Evolutionary conservation across 2,329 filamentous ascomycete species (phyloP).

Genomic region (Phaeosphaeriaceae sp.): DNA sequence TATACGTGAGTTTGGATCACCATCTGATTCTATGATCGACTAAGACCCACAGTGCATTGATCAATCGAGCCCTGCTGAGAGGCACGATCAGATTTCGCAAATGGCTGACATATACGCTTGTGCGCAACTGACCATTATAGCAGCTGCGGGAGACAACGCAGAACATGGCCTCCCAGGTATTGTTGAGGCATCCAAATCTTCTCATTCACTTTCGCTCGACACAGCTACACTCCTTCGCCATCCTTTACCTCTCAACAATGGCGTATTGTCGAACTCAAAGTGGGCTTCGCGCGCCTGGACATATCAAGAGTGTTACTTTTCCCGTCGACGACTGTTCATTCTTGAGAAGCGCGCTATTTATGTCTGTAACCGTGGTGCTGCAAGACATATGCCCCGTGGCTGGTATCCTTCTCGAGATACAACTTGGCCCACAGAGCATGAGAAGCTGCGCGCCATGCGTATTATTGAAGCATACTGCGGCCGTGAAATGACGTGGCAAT

Average conservation of each 20-base stretch:
- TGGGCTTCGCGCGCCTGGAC: constrained; percentile 9
- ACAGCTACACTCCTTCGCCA: neutral
- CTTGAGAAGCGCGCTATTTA: neutral
- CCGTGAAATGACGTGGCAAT: neutral
- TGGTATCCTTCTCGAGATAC: neutral
- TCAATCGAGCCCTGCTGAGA: neutral
- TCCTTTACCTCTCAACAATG: too few species aligned
- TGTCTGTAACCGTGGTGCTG: neutral
- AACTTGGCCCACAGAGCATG: neutral
- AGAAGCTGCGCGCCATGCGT: neutral
- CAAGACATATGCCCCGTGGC: neutral
- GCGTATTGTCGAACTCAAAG: neutral
- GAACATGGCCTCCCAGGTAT: constrained; percentile 8
- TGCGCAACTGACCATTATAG: constrained; percentile 18
- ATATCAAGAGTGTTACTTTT: constrained; percentile 8
- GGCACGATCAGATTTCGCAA: constrained; percentile 6
- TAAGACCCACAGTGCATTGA: constrained; percentile 3
- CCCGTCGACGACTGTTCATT: constrained; percentile 3
- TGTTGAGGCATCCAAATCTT: neutral
- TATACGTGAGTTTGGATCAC: neutral
- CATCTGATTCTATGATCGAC: neutral
- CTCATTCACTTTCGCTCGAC: neutral
- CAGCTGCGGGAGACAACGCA: constrained; percentile 21
- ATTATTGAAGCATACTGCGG: neutral
- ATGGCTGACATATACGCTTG: constrained; percentile 15